Conservation (phyloP, 2,329 filamentous ascomycete species). For the Hysterium pulicare region DNA sequence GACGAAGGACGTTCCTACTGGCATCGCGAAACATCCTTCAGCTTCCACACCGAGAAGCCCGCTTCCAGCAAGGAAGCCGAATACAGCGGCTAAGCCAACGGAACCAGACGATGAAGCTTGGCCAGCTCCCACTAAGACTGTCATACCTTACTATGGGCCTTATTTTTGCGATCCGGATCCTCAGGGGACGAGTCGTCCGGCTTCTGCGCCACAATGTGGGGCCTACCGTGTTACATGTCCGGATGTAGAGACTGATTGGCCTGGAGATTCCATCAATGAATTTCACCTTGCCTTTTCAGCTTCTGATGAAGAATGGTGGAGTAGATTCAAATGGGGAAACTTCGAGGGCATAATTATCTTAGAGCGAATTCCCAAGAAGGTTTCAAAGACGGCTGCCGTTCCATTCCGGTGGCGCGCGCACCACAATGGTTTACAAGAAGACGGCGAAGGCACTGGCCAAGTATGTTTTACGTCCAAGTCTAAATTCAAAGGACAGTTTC, state of each 20-base stretch:
- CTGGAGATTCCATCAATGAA: not conserved
- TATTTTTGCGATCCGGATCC: too few species aligned
- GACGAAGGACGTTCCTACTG: slow-evolving; percentile 17
- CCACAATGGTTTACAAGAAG: not conserved
- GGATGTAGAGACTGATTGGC: not conserved
- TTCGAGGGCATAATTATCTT: not conserved
- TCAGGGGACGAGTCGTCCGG: not conserved
- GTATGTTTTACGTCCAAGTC: not conserved
- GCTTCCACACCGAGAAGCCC: not conserved
- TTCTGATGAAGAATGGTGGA: not conserved
- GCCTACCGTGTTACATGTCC: not conserved
- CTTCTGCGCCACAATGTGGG: not conserved
- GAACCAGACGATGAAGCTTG: not conserved
- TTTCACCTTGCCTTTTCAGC: not conserved
- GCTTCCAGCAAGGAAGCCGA: not conserved
- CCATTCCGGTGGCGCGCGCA: not conserved
- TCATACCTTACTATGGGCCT: not conserved
- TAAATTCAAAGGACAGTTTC: slow-evolving; percentile 1
- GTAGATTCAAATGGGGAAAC: slow-evolving; percentile 1
- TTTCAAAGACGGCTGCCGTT: not conserved
- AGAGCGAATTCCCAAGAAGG: not conserved
- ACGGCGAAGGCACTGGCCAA: not conserved
- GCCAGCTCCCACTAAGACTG: slow-evolving; percentile 1
- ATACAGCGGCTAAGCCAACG: slow-evolving; percentile 5
- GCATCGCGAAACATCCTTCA: slow-evolving; percentile 10